Percentiles rank a stretch among this genome's conserved stretches.
Evolutionary conservation across 306 rosid genomes (phyloP).

Genomic region (Senna siamea): DNA sequence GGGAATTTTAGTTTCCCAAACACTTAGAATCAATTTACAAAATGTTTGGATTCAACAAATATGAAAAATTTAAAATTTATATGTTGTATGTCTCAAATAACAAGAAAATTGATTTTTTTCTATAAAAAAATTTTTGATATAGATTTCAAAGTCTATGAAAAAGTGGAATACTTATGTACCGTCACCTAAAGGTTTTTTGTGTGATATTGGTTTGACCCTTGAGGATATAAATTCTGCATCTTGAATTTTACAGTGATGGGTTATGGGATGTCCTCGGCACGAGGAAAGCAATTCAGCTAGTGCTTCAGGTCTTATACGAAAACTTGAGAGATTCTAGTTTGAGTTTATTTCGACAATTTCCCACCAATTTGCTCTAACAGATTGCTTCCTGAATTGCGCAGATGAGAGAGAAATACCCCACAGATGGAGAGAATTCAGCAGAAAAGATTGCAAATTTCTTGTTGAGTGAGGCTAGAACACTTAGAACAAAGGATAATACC

Average conservation of each 20-base stretch:
- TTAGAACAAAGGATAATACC: slow-evolving; percentile 95
- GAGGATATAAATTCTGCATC: not conserved
- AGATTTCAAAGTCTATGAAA: too few species aligned
- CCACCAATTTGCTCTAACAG: slow-evolving; percentile 20
- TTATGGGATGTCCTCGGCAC: slow-evolving; percentile 85
- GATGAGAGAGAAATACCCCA: slow-evolving; percentile 62
- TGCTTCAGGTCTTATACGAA: slow-evolving; percentile 61
- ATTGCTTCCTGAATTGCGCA: slow-evolving; percentile 43
- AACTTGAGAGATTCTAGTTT: not conserved
- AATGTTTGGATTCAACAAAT: too few species aligned
- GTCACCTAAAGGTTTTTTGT: too few species aligned
- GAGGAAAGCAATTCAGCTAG: slow-evolving; percentile 82
- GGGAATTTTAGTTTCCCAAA: too few species aligned
- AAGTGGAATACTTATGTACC: too few species aligned
- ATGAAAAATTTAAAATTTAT: too few species aligned
- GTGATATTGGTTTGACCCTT: too few species aligned
- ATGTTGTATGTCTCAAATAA: too few species aligned
- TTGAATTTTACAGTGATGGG: slow-evolving; percentile 76
- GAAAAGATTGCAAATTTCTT: slow-evolving; percentile 81
- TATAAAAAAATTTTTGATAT: too few species aligned
- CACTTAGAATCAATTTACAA: too few species aligned
- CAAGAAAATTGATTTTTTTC: too few species aligned
- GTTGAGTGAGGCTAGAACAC: slow-evolving; percentile 88
- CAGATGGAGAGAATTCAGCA: slow-evolving; percentile 59
- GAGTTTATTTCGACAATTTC: not conserved